Evolutionary conservation across 2,329 filamentous ascomycete genomes (phyloP).

Genomic region (Fusarium nematophilum): DNA sequence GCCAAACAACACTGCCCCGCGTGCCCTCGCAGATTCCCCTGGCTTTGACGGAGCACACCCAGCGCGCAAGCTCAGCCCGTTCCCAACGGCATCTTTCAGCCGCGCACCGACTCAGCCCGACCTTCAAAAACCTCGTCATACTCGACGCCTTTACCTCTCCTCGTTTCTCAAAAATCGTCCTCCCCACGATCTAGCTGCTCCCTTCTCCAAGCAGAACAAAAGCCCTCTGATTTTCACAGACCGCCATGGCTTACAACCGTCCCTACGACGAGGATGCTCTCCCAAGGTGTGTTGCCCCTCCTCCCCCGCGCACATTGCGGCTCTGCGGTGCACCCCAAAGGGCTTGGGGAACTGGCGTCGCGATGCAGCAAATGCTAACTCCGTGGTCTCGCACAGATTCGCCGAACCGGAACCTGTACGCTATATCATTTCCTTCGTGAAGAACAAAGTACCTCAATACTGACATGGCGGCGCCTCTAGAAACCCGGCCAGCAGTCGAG

Average conservation of each 20-base stretch:
- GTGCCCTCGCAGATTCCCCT: conserved; percentile 1
- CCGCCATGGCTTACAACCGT: conserved; percentile 89
- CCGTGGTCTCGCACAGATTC: conserved; percentile 62
- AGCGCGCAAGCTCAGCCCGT: not conserved
- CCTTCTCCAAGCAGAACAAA: not conserved
- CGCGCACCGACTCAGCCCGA: conserved; percentile 31
- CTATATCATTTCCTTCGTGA: conserved; percentile 20
- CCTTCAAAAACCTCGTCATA: conserved; percentile 26
- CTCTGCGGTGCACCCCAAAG: conserved; percentile 31
- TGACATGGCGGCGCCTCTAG: conserved; percentile 43
- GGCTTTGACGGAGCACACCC: conserved; percentile 10
- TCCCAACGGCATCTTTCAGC: conserved; percentile 29
- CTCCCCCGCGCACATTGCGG: conserved; percentile 35
- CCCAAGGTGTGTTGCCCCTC: conserved; percentile 71
- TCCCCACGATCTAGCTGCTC: not conserved
- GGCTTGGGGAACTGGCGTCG: conserved; percentile 15
- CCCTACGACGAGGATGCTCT: conserved; percentile 94
- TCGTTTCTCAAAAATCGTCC: not conserved
- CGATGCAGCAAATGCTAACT: conserved; percentile 42
- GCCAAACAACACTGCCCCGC: conserved; percentile 37
- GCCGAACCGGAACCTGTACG: conserved; percentile 79
- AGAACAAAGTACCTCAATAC: conserved; percentile 14
- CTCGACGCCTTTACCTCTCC: conserved; percentile 6
- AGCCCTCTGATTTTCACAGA: conserved; percentile 1
- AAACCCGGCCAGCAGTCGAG: conserved; percentile 51